phyloP scores from a whole-genome alignment of 2,329 filamentous ascomycete genomes.

The Colletotrichum agaves region DNA sequence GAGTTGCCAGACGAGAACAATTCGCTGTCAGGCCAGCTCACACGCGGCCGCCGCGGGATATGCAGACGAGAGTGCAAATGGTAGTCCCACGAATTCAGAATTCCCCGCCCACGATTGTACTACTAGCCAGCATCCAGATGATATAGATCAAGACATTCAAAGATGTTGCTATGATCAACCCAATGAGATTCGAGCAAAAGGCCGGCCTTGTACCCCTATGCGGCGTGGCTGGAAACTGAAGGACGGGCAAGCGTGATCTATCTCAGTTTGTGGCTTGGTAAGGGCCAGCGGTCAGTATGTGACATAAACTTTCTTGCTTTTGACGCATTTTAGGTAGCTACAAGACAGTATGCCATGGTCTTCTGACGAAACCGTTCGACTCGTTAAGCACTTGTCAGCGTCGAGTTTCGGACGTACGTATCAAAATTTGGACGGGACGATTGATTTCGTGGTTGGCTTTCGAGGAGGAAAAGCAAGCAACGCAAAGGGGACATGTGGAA shows the following conservation, averaged over 20 bases:
- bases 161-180: slow-evolving; percentile 29
- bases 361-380: neutral
- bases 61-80: slow-evolving; percentile 25
- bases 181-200: neutral
- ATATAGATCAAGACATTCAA: slow-evolving; percentile 43
- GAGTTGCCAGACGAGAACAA: slow-evolving; percentile 17
- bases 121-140: slow-evolving; percentile 39
- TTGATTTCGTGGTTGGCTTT: slow-evolving; percentile 13
- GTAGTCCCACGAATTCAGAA: slow-evolving; percentile 22
- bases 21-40: slow-evolving; percentile 22
- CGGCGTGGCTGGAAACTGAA: slow-evolving; percentile 38
- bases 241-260: slow-evolving; percentile 1
- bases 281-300: slow-evolving; percentile 16
- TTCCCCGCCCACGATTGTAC: slow-evolving; percentile 34
- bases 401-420: neutral
- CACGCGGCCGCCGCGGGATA: slow-evolving; percentile 21
- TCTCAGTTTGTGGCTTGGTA: slow-evolving; percentile 14
- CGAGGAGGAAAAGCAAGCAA: slow-evolving; percentile 9
- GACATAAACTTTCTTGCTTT: slow-evolving; percentile 13
- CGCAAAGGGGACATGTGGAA: neutral
- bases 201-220: slow-evolving; percentile 18
- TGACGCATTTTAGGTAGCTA: neutral
- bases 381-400: neutral
- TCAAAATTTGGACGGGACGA: slow-evolving; percentile 17
- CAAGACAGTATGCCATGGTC: neutral